Percentiles rank a stretch among this genome's conserved stretches.
These are phyloP conservation scores for Glarea lozoyensis DNA, from an alignment of 495 filamentous ascomycete genomes.

Conservation along the genomic window DNA sequence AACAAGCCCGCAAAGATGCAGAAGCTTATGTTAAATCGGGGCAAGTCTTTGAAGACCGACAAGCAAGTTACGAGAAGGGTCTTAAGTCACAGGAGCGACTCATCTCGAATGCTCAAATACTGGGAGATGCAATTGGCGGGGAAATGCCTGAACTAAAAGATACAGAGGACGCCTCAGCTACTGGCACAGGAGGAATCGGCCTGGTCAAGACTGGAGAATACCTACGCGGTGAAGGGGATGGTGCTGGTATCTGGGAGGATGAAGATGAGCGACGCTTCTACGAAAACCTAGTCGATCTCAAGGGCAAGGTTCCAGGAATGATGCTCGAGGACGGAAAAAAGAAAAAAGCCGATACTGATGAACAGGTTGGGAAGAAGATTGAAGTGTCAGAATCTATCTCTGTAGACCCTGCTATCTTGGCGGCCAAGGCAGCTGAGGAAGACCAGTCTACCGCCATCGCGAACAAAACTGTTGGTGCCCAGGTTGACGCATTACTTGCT, in stretches of 20 bases:
- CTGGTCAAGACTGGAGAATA: slow-evolving; percentile 93
- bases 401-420: slow-evolving; percentile 18
- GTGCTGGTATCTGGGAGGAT: slow-evolving; percentile 98
- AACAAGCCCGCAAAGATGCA: slow-evolving; percentile 85
- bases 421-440: slow-evolving; percentile 46
- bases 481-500: slow-evolving; percentile 85
- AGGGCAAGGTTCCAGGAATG: slow-evolving; percentile 89
- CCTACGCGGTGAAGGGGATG: slow-evolving; percentile 79
- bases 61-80: slow-evolving; percentile 90
- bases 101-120: slow-evolving; percentile 78
- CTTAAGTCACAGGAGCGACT: slow-evolving; percentile 87
- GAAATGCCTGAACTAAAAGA: slow-evolving; percentile 94
- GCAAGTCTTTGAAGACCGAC: slow-evolving; percentile 96
- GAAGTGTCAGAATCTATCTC: slow-evolving; percentile 34
- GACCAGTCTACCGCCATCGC: slow-evolving; percentile 89
- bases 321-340: slow-evolving; percentile 92
- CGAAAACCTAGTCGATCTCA: slow-evolving; percentile 90
- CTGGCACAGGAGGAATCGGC: slow-evolving; percentile 70
- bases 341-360: slow-evolving; percentile 71
- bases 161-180: slow-evolving; percentile 54
- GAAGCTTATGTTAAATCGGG: slow-evolving; percentile 98
- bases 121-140: slow-evolving; percentile 79
- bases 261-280: slow-evolving; percentile 97
- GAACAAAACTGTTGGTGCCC: slow-evolving; percentile 95
- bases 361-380: slow-evolving; percentile 51